phyloP scores from a whole-genome alignment of 202 grass and related monocot genomes.

The Dendrocalamus latiflorus region DNA sequence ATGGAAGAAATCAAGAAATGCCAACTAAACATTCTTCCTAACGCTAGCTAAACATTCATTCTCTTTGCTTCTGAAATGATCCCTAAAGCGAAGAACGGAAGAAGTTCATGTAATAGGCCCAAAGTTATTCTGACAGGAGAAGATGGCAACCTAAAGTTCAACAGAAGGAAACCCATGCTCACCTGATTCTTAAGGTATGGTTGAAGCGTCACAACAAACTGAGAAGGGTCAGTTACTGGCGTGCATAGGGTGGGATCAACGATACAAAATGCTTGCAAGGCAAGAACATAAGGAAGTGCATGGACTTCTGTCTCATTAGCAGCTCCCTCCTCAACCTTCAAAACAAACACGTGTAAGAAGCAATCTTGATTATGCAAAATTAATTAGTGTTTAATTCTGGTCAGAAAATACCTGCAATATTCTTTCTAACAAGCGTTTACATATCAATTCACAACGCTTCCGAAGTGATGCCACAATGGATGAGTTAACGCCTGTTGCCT shows the following conservation, averaged over 20 bases:
- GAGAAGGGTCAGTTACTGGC: conserved; percentile 85
- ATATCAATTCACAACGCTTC: conserved; percentile 87
- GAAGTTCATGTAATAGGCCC: conserved; percentile 10
- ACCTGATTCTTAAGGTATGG: conserved; percentile 99
- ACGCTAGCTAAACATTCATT: background rate
- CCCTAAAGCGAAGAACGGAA: background rate
- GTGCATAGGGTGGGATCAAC: conserved; percentile 87
- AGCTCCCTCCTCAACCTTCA: conserved; percentile 81
- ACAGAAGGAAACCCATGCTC: conserved; percentile 15
- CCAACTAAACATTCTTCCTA: background rate
- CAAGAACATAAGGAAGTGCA: conserved; percentile 88
- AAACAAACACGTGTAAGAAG: conserved; percentile 6
- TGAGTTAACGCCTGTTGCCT: conserved; percentile 73
- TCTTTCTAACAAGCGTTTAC: conserved; percentile 89
- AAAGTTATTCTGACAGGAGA: conserved; percentile 18
- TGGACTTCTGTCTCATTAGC: conserved; percentile 67
- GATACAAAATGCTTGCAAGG: conserved; percentile 96
- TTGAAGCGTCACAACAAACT: conserved; percentile 98
- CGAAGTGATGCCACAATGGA: conserved; percentile 61
- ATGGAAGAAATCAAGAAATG: background rate
- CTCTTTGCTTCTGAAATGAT: background rate
- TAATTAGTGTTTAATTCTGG: conserved; percentile 5
- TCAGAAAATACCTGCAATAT: conserved; percentile 87
- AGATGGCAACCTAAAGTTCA: conserved; percentile 6
- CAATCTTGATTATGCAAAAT: conserved; percentile 21